Evolutionary conservation across 352 stramenopile species (phyloP).

Genomic region (Pythium sp.): DNA sequence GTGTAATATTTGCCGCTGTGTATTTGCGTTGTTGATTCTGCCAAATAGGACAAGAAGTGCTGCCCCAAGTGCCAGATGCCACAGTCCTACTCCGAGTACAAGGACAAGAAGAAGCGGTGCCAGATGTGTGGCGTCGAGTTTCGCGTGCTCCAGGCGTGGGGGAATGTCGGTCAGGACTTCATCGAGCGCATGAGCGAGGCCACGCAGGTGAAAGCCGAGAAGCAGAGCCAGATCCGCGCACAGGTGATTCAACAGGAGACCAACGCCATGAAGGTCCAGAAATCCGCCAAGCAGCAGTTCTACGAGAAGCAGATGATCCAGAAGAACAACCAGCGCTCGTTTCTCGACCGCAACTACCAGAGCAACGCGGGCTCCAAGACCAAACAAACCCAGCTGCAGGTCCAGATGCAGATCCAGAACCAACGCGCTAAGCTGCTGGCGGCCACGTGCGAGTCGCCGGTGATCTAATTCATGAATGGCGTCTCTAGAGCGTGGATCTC

Average conservation of each 20-base stretch:
- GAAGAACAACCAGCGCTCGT: slow-evolving; percentile 48
- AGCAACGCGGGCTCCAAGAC: slow-evolving; percentile 43
- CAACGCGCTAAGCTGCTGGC: slow-evolving; percentile 24
- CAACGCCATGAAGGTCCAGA: slow-evolving; percentile 27
- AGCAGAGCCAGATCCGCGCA: slow-evolving; percentile 47
- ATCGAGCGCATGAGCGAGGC: slow-evolving; percentile 55
- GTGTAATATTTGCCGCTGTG: too few relatives aligned
- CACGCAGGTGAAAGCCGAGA: slow-evolving; percentile 36
- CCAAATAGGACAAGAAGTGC: slow-evolving; percentile 70
- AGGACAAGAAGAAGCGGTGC: slow-evolving; percentile 86
- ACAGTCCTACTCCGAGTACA: slow-evolving; percentile 81
- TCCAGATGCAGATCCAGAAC: slow-evolving; percentile 29
- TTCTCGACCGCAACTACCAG: slow-evolving; percentile 68
- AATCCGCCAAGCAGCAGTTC: slow-evolving; percentile 57
- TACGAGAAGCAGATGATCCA: slow-evolving; percentile 65
- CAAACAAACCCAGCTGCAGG: slow-evolving; percentile 50
- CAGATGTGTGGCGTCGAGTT: slow-evolving; percentile 79
- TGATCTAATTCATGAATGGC: slow-evolving; percentile 1
- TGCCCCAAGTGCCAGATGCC: slow-evolving; percentile 64
- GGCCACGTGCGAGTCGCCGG: slow-evolving; percentile 7
- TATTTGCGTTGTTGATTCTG: too few relatives aligned
- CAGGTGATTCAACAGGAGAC: slow-evolving; percentile 42
- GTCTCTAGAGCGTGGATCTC: background rate
- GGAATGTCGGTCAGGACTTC: slow-evolving; percentile 64
- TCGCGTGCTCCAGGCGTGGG: slow-evolving; percentile 68